Percentiles rank a stretch among this genome's conserved stretches.
Evolutionary conservation across 805 yeast genomes (phyloP).

Genomic region (Metschnikowia matae): DNA sequence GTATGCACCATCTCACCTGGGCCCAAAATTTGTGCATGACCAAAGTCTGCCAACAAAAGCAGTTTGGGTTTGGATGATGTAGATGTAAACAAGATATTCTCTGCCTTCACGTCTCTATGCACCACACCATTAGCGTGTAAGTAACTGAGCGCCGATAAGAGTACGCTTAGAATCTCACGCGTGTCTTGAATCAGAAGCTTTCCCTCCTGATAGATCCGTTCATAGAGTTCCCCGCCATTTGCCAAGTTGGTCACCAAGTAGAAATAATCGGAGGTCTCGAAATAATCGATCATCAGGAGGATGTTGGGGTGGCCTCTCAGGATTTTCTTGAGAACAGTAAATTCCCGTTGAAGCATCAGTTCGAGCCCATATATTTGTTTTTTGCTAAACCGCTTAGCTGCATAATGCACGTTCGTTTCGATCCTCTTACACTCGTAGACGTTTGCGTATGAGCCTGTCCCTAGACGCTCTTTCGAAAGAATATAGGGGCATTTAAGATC

Average conservation of each 20-base stretch:
- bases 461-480: slow-evolving; percentile 23
- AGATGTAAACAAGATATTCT: slow-evolving; percentile 52
- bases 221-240: slow-evolving; percentile 64
- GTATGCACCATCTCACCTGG: slow-evolving; percentile 11
- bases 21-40: slow-evolving; percentile 51
- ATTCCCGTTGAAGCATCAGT: slow-evolving; percentile 54
- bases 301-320: slow-evolving; percentile 52
- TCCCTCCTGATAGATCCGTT: slow-evolving; percentile 44
- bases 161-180: slow-evolving; percentile 43
- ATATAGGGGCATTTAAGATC: slow-evolving; percentile 30
- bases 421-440: slow-evolving; percentile 48
- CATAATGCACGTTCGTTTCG: slow-evolving; percentile 42
- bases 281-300: slow-evolving; percentile 60
- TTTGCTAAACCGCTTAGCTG: slow-evolving; percentile 52
- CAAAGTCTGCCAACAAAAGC: slow-evolving; percentile 58
- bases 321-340: slow-evolving; percentile 49
- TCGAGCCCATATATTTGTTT: slow-evolving; percentile 51
- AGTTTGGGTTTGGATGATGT: slow-evolving; percentile 31
- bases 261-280: slow-evolving; percentile 58
- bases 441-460: slow-evolving; percentile 45
- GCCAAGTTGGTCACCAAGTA: slow-evolving; percentile 65
- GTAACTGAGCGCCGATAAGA: slow-evolving; percentile 53
- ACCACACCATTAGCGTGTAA: slow-evolving; percentile 57
- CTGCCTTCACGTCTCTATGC: slow-evolving; percentile 73
- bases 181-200: slow-evolving; percentile 47